phyloP scores from a whole-genome alignment of 2,329 filamentous ascomycete species.

The Alternaria postmessia region DNA sequence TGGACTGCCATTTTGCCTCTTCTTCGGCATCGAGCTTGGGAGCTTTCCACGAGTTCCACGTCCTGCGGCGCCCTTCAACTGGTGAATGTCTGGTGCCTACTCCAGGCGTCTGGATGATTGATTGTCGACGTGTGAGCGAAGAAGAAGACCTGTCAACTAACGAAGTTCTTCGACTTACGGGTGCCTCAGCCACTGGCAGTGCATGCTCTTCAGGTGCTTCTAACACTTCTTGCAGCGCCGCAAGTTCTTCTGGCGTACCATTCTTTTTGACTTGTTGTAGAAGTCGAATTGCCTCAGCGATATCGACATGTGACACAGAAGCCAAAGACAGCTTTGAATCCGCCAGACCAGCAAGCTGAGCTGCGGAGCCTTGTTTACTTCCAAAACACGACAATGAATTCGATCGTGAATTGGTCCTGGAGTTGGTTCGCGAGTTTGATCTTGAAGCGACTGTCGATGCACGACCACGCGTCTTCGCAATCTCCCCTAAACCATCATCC shows the following conservation, averaged over 20 bases:
- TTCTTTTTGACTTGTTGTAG: constrained; percentile 59
- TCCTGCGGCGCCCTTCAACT: constrained; percentile 45
- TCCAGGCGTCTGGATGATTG: constrained; percentile 51
- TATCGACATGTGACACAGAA: constrained; percentile 50
- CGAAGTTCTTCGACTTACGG: constrained; percentile 32
- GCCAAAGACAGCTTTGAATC: constrained; percentile 43
- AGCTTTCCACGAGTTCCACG: constrained; percentile 45
- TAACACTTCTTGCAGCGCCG: constrained; percentile 50
- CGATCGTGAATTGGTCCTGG: constrained; percentile 26
- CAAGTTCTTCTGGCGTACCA: constrained; percentile 58
- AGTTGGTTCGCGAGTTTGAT: constrained; percentile 35
- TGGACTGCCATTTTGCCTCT: constrained; percentile 43
- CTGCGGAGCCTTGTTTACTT: constrained; percentile 30
- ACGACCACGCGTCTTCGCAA: constrained; percentile 33
- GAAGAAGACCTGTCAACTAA: constrained; percentile 34
- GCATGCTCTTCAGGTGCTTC: constrained; percentile 28
- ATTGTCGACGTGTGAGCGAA: constrained; percentile 50
- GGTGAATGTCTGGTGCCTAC: constrained; percentile 47
- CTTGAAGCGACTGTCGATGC: constrained; percentile 38
- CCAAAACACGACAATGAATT: constrained; percentile 40
- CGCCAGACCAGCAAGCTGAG: constrained; percentile 33
- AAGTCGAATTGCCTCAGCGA: constrained; percentile 56
- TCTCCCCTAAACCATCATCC: constrained; percentile 32
- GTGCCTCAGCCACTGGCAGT: constrained; percentile 19
- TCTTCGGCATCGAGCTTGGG: constrained; percentile 35